Evolutionary conservation across 352 stramenopile species (phyloP), one percentile per base, ranked within the genome.

Genomic region (Phytophthora citricola): DNA sequence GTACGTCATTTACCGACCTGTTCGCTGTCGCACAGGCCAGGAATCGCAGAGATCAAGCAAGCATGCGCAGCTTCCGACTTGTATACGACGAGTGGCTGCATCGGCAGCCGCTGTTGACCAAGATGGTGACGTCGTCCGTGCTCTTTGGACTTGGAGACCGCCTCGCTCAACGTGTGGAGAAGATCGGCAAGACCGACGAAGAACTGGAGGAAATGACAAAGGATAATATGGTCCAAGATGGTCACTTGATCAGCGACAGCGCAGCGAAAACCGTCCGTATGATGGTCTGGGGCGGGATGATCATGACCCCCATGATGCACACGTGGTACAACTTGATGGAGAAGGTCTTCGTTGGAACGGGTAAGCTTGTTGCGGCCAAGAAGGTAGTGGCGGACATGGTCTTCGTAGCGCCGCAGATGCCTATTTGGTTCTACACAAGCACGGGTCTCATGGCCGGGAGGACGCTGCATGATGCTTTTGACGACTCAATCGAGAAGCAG

Each of bases 291-390:
- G 91, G 90, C 31, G 82, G 94, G 5, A 63, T 93, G 55, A 65
- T 97, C 29, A 82, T 97, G 69, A 90, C 88, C 39, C 91, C 91
- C 1, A 76, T 83, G 50, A 95, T 94, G 75, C 90, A 98, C 74
- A 93, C 79, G 17, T 98, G 96, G 70, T 97, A 97, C 74, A 78
- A 87, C 31, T 47, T 90, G 15, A 77, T 98, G 45, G 92, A 98
- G 69, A 31, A 54, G 4, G 58, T 71, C 5, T 64, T 73, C 40
- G 22, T 51, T 20, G 70, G 66, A 15, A 58, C 67, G 5, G 71
- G 62, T 1, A 64, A 63, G 32, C 27, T 74, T 14, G 63, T 64
- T 9, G 62, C 51, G 10, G 56, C 63, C 10, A 73, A 79, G 67
- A 79, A 79, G 24, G 67, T 79, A 10, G 63, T 73, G 38, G 43